Base-by-base conservation (phyloP, 1,284 basidiomycete species). In the Ceratorhiza oryzae-sativae region DNA sequence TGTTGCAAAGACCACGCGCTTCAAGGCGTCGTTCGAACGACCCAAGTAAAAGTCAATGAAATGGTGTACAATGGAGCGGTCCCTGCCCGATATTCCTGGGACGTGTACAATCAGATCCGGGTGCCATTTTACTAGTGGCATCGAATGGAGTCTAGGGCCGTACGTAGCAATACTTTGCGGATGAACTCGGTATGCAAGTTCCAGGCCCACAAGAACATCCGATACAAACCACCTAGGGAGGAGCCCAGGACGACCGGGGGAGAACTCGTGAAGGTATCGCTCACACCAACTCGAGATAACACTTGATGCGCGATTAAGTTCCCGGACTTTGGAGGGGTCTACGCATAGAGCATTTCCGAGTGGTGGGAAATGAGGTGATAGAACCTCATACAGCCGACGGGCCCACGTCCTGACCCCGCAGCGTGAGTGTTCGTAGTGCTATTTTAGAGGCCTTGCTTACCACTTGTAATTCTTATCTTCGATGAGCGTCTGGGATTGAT, bases 41-140 rank as follows among this genome's bases (percentile, higher is more conserved):
- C 58, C 45, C 23, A 42, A 3, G 23, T 71, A 71, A 23, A 71
- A 71, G 10, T 71, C 58, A 12, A 71, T 61, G 18, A 71, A 45
- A 12, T 71, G 46, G 20, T 71, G 46, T 10, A 71, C 36, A 30
- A 71, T 71, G 0, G 70, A 71, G 13, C 34, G 46, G 3, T 25
- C 15, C n/a, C 4, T 12, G 25, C 5, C 15, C 10, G 58, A 18
- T 2, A 20, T 12, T 12, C 23, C 55, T 1, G 27, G 56, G 5
- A n/a, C 13, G 3, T 27, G 6, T 13, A 53, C n/a, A 9, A 27
- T 6, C n/a, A 71, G 36, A n/a, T 61, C 48, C 0, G 12, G 30
- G 13, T 58, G 58, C 8, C 45, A 13, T 0, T 20, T 25, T 15
- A 46, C 27, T 3, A 71, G 58, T 30, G 2, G 30, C 27, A 23